Evolutionary conservation across 768 basidiomycete species (phyloP).

Genomic region (Xerocomellus amylosporus): DNA sequence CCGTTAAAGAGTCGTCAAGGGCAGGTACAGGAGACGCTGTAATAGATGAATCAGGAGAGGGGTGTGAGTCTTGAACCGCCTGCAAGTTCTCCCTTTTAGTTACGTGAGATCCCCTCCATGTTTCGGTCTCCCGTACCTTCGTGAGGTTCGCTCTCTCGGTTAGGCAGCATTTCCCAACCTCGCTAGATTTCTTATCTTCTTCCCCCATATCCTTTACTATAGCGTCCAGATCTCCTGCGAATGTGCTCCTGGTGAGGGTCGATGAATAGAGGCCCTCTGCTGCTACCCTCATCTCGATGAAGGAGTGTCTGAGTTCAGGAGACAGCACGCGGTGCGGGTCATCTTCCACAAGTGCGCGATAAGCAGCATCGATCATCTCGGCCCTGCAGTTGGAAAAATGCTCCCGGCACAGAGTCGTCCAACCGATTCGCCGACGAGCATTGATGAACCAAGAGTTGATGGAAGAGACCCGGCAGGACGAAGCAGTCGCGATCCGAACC

Average conservation of each 20-base stretch:
- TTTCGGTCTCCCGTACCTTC: conserved; percentile 2
- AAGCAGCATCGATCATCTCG: conserved; percentile 31
- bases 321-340: conserved; percentile 11
- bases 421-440: conserved; percentile 50
- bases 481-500: conserved; percentile 22
- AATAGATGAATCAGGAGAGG: conserved; percentile 16
- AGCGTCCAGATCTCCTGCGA: conserved; percentile 29
- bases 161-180: neutral
- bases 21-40: conserved; percentile 7
- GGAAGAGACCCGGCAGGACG: conserved; percentile 21
- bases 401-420: conserved; percentile 41
- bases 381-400: conserved; percentile 24
- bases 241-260: conserved; percentile 24
- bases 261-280: conserved; percentile 34
- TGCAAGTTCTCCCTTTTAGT: neutral
- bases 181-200: neutral
- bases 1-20: conserved; percentile 4
- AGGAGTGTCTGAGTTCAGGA: conserved; percentile 22
- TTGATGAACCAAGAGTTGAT: conserved; percentile 50
- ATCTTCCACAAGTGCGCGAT: conserved; percentile 26
- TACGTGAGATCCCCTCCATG: neutral
- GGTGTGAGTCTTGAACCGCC: conserved; percentile 4
- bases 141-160: neutral
- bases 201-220: conserved; percentile 31
- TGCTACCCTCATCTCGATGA: conserved; percentile 29